Conservation (phyloP, 805 yeast species). For the Starmera caribaea region DNA sequence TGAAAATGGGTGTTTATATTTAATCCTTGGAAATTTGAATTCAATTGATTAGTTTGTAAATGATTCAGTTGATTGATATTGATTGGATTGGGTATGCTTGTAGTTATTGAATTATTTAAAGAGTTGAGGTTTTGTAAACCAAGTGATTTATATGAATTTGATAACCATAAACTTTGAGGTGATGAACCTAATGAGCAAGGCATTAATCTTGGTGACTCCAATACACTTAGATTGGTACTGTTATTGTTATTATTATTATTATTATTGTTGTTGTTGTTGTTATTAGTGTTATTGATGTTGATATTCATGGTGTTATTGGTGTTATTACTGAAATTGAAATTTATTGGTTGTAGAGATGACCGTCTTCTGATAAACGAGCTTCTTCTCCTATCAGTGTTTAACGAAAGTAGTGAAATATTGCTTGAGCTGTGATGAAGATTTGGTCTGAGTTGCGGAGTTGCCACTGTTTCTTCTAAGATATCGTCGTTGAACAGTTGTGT, state of each 20-base stretch:
- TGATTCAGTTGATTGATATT: too few species aligned
- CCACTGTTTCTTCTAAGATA: too few species aligned
- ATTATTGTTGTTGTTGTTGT: slow-evolving; percentile 1
- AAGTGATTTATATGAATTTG: slow-evolving; percentile 1
- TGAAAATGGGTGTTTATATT: too few species aligned
- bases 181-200: slow-evolving; percentile 15
- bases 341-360: neutral
- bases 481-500: too few species aligned
- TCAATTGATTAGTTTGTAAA: too few species aligned
- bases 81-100: too few species aligned
- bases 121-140: too few species aligned
- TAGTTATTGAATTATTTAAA: too few species aligned
- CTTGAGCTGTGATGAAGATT: neutral
- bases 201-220: slow-evolving; percentile 15
- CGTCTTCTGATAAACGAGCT: neutral
- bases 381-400: neutral
- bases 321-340: too few species aligned
- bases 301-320: neutral
- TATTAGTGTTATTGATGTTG: slow-evolving; percentile 5
- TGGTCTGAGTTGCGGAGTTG: too few species aligned
- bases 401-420: neutral
- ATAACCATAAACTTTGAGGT: slow-evolving; percentile 13
- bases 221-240: neutral
- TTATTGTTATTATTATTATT: neutral
- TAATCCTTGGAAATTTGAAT: too few species aligned